Evolutionary conservation across 73 alveolate genomes (phyloP).

Genomic region (Blepharisma stoltei): DNA sequence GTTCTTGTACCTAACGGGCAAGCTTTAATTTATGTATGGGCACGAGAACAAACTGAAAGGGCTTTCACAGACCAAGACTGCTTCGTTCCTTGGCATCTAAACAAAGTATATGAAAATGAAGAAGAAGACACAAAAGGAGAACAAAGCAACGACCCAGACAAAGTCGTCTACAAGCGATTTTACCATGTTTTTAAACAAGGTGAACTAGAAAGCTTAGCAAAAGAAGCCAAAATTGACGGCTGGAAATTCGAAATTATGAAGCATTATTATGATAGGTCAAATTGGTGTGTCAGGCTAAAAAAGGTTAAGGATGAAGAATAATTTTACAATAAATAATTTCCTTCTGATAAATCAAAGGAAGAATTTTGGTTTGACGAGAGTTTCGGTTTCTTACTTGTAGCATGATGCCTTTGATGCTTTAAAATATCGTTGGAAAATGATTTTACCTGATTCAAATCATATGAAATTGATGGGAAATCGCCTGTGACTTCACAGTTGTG

Average conservation of each 20-base stretch:
- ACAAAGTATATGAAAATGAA: constrained; percentile 82
- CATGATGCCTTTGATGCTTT: too few species aligned
- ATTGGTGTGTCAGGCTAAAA: constrained; percentile 83
- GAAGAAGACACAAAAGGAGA: constrained; percentile 54
- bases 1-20: constrained; percentile 76
- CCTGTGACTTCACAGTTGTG: too few species aligned
- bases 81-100: constrained; percentile 98
- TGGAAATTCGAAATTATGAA: constrained; percentile 61
- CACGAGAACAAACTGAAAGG: constrained; percentile 93
- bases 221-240: constrained; percentile 29
- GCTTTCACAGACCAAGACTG: constrained; percentile 90
- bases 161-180: constrained; percentile 92
- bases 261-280: constrained; percentile 95
- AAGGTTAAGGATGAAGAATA: neutral
- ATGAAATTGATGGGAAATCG: too few species aligned
- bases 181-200: constrained; percentile 97
- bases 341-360: too few species aligned
- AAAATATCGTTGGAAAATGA: too few species aligned
- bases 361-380: too few species aligned
- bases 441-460: too few species aligned
- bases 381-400: too few species aligned
- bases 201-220: constrained; percentile 91
- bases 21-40: constrained; percentile 95
- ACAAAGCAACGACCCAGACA: constrained; percentile 64
- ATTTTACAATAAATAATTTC: too few species aligned